Evolutionary conservation across 257 asterid genomes (phyloP), one percentile per base, ranked within the genome.

Genomic region (Przewalskia tangutica): DNA sequence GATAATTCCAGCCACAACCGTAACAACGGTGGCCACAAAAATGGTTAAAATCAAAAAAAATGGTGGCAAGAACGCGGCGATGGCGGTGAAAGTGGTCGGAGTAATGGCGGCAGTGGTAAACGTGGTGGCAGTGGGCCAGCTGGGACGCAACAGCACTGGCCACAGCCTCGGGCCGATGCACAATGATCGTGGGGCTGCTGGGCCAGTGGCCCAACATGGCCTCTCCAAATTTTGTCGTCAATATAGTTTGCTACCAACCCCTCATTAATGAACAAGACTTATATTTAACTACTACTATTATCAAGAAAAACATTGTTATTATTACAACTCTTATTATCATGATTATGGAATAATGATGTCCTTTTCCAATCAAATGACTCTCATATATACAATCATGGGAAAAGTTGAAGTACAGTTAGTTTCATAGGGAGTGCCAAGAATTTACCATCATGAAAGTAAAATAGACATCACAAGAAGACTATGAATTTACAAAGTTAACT

Each of bases 401-500:
- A 68, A 55, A 42, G n/a, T 68, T 70, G 38, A 38, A 38, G 27
- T 40, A 8, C 32, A 27, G n/a, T 68, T 7, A 7, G 2, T 48
- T 6, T 48, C 53, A 48, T 48, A 48, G 77, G 9, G 77, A 38
- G 42, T 27, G 77, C 54, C 77, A 9, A 68, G 77, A 68, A 42
- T 38, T 68, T 14, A 10, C 23, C 13, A 63, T 8, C 34, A 38
- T 53, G 59, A 58, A 42, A 60, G 4, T 16, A 2, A 17, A 78
- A 56, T 46, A 9, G 59, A 82, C 18, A 56, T 46, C 77, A 32
- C 64, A 54, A 77, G 23, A 76, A 67, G 58, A 85, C 20, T n/a
- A n/a, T n/a, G 77, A 83, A 81, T 83, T 66, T 83, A 77, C 84
- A 82, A 55, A 77, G 85, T 77, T 77, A 46, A 71, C 77, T 32